Evolutionary conservation across 2,329 filamentous ascomycete species (phyloP).

Genomic region (Aphanocladium album): DNA sequence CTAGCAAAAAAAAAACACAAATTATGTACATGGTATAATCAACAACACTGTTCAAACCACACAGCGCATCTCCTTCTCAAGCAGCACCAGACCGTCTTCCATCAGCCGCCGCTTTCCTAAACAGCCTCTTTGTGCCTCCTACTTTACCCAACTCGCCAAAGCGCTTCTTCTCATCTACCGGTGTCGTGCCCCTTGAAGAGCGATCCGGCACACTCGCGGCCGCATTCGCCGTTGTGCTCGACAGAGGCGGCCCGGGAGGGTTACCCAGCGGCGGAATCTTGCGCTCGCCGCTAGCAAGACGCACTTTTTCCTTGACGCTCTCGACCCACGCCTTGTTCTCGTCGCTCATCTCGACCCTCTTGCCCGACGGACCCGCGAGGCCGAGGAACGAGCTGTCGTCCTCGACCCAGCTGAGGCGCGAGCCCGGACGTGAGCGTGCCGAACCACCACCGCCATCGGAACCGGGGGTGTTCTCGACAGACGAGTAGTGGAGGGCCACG

Average conservation of each 20-base stretch:
- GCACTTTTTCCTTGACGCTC: conserved; percentile 75
- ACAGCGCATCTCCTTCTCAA: not conserved
- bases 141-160: conserved; percentile 70
- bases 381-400: conserved; percentile 58
- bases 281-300: conserved; percentile 60
- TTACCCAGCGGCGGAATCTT: conserved; percentile 25
- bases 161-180: conserved; percentile 27
- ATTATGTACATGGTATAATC: conserved; percentile 11
- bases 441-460: conserved; percentile 36
- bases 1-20: not conserved
- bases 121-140: conserved; percentile 68
- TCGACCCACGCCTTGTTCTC: conserved; percentile 78
- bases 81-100: conserved; percentile 3
- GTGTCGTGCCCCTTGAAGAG: not conserved
- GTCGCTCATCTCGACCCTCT: conserved; percentile 61
- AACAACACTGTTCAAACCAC: not conserved
- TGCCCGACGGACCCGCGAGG: conserved; percentile 64
- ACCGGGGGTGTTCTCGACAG: conserved; percentile 37
- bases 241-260: conserved; percentile 14
- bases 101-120: conserved; percentile 40
- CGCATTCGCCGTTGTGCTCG: not conserved
- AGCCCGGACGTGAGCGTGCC: conserved; percentile 45
- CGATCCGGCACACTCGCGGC: not conserved
- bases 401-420: conserved; percentile 52
- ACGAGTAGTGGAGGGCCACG: conserved; percentile 33